Base-by-base conservation (phyloP, 768 basidiomycete genomes). In the Termitomyces sp. region DNA sequence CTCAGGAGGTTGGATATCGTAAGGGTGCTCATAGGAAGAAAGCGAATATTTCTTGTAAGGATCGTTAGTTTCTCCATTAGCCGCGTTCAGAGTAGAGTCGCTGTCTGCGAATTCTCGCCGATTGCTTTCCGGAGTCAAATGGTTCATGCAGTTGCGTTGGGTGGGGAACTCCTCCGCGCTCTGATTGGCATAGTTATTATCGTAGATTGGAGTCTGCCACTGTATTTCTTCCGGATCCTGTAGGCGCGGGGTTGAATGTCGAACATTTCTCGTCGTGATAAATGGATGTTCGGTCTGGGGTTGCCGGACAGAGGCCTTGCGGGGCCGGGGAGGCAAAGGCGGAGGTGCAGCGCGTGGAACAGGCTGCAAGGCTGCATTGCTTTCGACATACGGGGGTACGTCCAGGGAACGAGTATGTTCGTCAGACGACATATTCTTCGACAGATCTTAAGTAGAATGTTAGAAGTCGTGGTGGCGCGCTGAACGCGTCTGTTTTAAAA, bases 11-110 rank as follows among this genome's bases (percentile, higher is more conserved):
- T 71, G 72, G 41, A 89, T 85, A 45, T 85, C 82, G 60, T 85
- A 79, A 10, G 85, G 84, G 59, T 87, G 84, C 48, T 77, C 71
- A 69, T 83, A 81, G 4, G 84, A 83, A 17, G 83, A 80, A 44
- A 84, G 66, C 0, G 82, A 75, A 56, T 74, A 82, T 64, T 71
- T 77, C 58, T 71, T 67, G 53, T 76, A 65, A n/a, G 66, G 56
- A 23, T 73, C 69, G 27, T 66, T 55, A 41, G 58, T 60, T 47
- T 63, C 61, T 25, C 56, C 35, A 40, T 53, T 43, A 17, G 34
- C 42, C 34, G 51, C 65, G 10, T 56, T 61, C 25, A 81, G 64
- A 2, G 81, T 82, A 8, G 62, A 63, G 54, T 71, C 73, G 58
- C 73, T 78, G 32, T 70, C 71, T 23, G 57, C 67, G 51, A 76